phyloP scores from a whole-genome alignment of 2,329 filamentous ascomycete species.

The Xylaria sp. region DNA sequence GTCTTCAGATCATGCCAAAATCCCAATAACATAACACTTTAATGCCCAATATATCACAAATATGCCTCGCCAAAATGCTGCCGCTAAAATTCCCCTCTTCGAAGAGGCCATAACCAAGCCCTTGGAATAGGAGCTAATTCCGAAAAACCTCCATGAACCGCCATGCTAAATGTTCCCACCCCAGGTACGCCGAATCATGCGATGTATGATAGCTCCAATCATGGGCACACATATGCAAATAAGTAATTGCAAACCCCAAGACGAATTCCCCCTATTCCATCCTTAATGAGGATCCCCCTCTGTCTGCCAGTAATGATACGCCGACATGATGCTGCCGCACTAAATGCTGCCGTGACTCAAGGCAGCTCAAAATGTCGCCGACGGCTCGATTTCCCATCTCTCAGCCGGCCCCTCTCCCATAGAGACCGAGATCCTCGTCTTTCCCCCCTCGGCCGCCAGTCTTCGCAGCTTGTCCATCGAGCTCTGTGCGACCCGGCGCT shows the following conservation, averaged over 20 bases:
- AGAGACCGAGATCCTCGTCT: background rate
- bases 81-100: background rate
- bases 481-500: background rate
- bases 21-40: background rate
- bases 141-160: background rate
- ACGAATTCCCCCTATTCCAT: too few relatives aligned
- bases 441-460: background rate
- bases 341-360: too few relatives aligned
- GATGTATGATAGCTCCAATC: background rate
- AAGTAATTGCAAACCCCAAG: background rate
- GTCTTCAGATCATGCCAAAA: background rate
- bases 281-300: background rate
- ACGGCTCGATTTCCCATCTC: background rate
- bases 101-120: background rate
- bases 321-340: background rate
- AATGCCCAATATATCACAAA: background rate
- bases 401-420: background rate
- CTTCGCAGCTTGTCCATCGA: background rate
- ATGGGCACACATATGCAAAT: background rate
- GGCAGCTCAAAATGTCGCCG: background rate
- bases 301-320: background rate
- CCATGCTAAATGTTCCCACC: too few relatives aligned
- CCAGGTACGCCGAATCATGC: too few relatives aligned
- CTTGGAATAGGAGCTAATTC: background rate
- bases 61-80: background rate